Evolutionary conservation across 2,329 filamentous ascomycete species (phyloP), one percentile per base, ranked within the genome.

Genomic region (Eutypa lata): DNA sequence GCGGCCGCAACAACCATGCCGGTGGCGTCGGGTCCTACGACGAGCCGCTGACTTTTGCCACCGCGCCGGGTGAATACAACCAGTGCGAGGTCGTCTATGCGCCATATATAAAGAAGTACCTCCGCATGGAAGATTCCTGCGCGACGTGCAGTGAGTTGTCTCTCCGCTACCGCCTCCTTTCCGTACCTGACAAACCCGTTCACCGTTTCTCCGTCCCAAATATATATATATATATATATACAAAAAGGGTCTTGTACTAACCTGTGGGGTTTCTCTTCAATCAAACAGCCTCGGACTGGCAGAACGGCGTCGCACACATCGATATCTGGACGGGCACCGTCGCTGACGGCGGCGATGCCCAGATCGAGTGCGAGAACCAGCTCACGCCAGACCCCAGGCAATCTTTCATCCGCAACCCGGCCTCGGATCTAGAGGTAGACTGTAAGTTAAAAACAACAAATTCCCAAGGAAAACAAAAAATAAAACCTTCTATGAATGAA

Each of bases 21-120:
- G 73, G 73, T 10, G 75, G 75, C 16, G 68, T 61, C 0, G 74
- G 74, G 26, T 74, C 72, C n/a, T 74, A 66, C 57, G 54, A 54
- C 46, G 67, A 77, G 60, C 75, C 73, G 1, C 54, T 76, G 24
- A 76, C 74, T 1, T 73, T 77, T 48, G 75, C 75, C 26, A 72
- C 69, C 5, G 70, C 73, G 2, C 59, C 61, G 5, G 70, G 70
- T 43, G 70, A 72, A 49, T 75, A 76, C 62, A 59, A 62, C 1
- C 49, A 60, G 21, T 78, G 76, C 65, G 74, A 77, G 55, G 63
- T 76, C 52, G 65, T 78, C 42, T 78, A 76, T 53, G 58, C 67
- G n/a, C 74, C 74, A 0, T 74, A 73, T 53, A 53, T 75, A 28
- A 67, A 66, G 50, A 78, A 78, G 60, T 77, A 77, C 53, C 60